Evolutionary conservation across 2,329 filamentous ascomycete genomes (phyloP).

Genomic region (Colletotrichum higginsianum): DNA sequence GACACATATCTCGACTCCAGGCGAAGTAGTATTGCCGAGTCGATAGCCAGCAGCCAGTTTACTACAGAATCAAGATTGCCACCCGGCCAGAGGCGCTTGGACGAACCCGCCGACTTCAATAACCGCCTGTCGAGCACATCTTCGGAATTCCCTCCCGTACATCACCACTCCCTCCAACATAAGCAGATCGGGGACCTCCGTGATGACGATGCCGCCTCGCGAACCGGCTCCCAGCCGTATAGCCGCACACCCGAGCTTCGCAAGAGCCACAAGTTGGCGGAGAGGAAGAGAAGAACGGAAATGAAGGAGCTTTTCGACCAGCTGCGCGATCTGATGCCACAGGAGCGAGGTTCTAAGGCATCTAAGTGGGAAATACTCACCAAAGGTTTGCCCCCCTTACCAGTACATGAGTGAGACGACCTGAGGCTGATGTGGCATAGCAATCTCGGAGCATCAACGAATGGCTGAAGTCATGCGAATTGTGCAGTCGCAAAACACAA

Average conservation of each 20-base stretch:
- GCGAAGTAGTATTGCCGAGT: constrained; percentile 83
- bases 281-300: constrained; percentile 86
- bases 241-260: constrained; percentile 86
- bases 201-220: constrained; percentile 68
- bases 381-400: constrained; percentile 73
- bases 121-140: constrained; percentile 65
- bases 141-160: constrained; percentile 71
- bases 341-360: constrained; percentile 86
- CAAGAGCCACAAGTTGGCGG: constrained; percentile 87
- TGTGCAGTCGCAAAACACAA: constrained; percentile 62
- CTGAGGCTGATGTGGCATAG: constrained; percentile 53
- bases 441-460: constrained; percentile 73
- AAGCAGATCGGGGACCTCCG: constrained; percentile 78
- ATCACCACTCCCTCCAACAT: constrained; percentile 84
- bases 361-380: constrained; percentile 93
- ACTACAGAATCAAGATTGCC: constrained; percentile 82
- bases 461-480: constrained; percentile 65
- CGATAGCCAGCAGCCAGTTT: constrained; percentile 84
- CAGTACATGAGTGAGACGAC: not conserved
- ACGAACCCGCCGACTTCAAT: constrained; percentile 68
- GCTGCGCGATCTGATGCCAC: constrained; percentile 82
- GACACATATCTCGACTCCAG: constrained; percentile 74
- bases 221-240: constrained; percentile 78
- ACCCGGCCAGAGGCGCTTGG: constrained; percentile 79
- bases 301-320: constrained; percentile 93